Evolutionary conservation across 1,284 basidiomycete species (phyloP).

Genomic region (Flammula alnicola): DNA sequence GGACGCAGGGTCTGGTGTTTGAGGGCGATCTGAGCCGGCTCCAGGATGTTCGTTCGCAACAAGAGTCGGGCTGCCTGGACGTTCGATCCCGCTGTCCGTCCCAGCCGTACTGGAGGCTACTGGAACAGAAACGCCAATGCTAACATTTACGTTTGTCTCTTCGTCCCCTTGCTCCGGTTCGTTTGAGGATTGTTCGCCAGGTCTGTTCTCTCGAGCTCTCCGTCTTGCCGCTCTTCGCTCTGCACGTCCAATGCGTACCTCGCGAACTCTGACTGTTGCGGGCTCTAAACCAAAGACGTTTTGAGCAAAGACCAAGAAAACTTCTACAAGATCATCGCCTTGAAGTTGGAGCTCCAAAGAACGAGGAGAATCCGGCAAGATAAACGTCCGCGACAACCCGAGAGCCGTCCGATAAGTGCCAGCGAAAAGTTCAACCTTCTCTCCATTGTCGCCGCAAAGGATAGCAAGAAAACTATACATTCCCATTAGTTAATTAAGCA

Average conservation of each 20-base stretch:
- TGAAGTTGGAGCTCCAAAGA: conserved; percentile 87
- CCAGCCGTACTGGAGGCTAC: conserved; percentile 35
- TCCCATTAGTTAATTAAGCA: conserved; percentile 2
- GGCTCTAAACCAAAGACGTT: conserved; percentile 90
- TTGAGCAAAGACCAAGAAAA: conserved; percentile 86
- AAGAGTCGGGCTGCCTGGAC: conserved; percentile 41
- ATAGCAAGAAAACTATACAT: conserved; percentile 79
- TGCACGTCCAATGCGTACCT: conserved; percentile 85
- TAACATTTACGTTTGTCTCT: conserved; percentile 65
- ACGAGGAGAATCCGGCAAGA: conserved; percentile 84
- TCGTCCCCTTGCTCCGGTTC: conserved; percentile 52
- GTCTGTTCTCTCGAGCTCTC: conserved; percentile 66
- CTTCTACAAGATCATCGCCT: conserved; percentile 87
- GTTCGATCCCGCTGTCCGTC: conserved; percentile 32
- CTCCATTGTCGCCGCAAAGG: conserved; percentile 89
- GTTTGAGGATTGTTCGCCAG: conserved; percentile 43
- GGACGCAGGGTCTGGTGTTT: conserved; percentile 32
- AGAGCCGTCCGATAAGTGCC: conserved; percentile 83
- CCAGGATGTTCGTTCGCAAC: conserved; percentile 48
- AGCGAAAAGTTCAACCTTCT: conserved; percentile 89
- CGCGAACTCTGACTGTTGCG: conserved; percentile 87
- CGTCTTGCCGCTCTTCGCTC: conserved; percentile 82
- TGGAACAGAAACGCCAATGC: conserved; percentile 62
- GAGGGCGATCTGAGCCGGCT: conserved; percentile 31
- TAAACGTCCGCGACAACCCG: conserved; percentile 83